Base-by-base conservation (phyloP, 1,284 basidiomycete genomes). In the Stygiomarasmius scandens region DNA sequence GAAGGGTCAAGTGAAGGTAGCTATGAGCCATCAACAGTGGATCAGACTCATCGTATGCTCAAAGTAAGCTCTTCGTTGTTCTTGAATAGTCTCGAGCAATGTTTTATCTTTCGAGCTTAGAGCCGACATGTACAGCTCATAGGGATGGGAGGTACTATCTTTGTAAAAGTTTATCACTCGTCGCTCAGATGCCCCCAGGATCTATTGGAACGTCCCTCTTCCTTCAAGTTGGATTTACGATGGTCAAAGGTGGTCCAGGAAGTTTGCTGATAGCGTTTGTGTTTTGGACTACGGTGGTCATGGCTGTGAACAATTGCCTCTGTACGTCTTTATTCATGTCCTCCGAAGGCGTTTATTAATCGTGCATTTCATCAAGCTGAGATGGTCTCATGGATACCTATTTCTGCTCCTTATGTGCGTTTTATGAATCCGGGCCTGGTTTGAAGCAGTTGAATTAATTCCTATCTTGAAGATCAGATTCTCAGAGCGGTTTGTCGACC, bases 321-420 rank as follows among this genome's bases (percentile, higher is more conserved):
- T 70, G 78, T 79, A 12, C 5, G 29, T 32, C 29, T 5, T 32
- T 38, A 67, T 68, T 23, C 14, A 2, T 19, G 23, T 32, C n/a
- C n/a, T 11, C 45, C 46, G 19, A 49, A 46, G 25, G 9, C 47
- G 24, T 24, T 10, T 14, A 9, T n/a, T n/a, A 38, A 22, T 44
- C 29, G 22, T 41, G 20, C 25, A 14, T 29, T 19, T 19, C 14
- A 43, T 22, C 32, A 29, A 32, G 29, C 29, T 6, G 79, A 81
- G 64, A 80, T 81, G 79, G 78, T 80, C 32, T 75, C 76, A 24
- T 81, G 76, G 76, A 79, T 81, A 29, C 79, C 79, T 4, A 75
- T 81, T 57, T 74, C 77, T 27, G 77, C 79, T 1, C 78, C 79
- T 29, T 80, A 79, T 59, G 77, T 79, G 58, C 47, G 76, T 63